Percentiles rank a stretch among this genome's conserved stretches.
Evolutionary conservation across 2,329 filamentous ascomycete species (phyloP).

Genomic region (Cadophora malorum): DNA sequence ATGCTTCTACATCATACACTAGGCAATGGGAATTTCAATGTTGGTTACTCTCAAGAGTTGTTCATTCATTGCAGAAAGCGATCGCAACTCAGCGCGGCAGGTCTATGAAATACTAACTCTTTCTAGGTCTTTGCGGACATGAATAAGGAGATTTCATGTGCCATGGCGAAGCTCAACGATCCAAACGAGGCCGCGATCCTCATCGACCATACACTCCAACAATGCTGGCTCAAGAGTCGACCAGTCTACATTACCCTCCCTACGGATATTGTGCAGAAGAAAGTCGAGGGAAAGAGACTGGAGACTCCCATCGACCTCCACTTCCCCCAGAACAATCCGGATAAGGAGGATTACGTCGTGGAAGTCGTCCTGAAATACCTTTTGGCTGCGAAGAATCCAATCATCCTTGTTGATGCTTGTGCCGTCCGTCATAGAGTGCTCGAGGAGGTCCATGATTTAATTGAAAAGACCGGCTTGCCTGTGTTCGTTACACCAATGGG

Average conservation of each 20-base stretch:
- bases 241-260: constrained; percentile 87
- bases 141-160: constrained; percentile 73
- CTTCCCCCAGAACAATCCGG: constrained; percentile 68
- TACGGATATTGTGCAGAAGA: constrained; percentile 78
- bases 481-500: constrained; percentile 92
- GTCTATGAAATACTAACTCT: too few relatives aligned
- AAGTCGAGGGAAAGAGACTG: constrained; percentile 76
- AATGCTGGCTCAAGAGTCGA: constrained; percentile 75
- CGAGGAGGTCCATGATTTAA: constrained; percentile 73
- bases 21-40: constrained; percentile 80
- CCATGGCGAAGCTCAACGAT: constrained; percentile 73
- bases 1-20: constrained; percentile 71
- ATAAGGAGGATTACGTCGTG: constrained; percentile 83
- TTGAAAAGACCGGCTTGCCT: constrained; percentile 76
- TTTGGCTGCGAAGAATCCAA: constrained; percentile 73
- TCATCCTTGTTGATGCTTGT: constrained; percentile 84
- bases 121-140: constrained; percentile 73
- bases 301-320: constrained; percentile 72
- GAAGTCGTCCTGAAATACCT: constrained; percentile 78
- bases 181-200: constrained; percentile 72
- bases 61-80: too few relatives aligned
- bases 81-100: too few relatives aligned
- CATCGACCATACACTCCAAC: constrained; percentile 78
- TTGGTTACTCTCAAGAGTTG: too few relatives aligned
- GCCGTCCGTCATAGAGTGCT: constrained; percentile 78